These are phyloP conservation scores for Penicillium paradoxum DNA, from an alignment of 495 filamentous ascomycete species.

Conservation along the genomic window DNA sequence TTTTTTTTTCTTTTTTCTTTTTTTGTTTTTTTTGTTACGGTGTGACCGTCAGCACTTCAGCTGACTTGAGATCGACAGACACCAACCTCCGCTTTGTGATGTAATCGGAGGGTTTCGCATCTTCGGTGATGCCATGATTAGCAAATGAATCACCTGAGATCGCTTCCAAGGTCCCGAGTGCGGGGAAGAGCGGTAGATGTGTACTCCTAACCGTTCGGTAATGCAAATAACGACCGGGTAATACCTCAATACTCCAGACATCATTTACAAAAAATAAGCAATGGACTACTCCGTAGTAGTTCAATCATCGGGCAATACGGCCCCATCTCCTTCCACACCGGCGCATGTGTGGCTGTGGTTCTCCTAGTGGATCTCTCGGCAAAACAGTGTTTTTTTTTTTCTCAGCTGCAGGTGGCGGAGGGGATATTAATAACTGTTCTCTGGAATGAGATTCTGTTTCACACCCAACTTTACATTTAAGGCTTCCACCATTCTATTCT, in stretches of 20 bases:
- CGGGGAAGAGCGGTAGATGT: background rate
- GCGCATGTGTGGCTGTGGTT: slow-evolving; percentile 3
- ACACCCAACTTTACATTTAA: no score
- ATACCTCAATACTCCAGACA: no score
- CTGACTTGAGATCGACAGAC: slow-evolving; percentile 29
- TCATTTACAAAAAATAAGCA: no score
- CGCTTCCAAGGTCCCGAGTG: background rate
- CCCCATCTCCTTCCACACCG: background rate
- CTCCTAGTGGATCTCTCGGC: slow-evolving; percentile 4
- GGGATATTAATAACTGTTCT: no score
- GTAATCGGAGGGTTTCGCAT: slow-evolving; percentile 19
- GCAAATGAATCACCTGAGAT: slow-evolving; percentile 1
- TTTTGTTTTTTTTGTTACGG: slow-evolving; percentile 5
- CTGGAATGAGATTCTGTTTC: no score
- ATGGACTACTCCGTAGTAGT: background rate
- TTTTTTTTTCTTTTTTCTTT: no score
- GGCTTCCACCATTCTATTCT: no score
- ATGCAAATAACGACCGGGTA: no score
- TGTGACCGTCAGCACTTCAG: background rate
- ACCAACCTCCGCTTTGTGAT: slow-evolving; percentile 42
- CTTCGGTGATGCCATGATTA: background rate
- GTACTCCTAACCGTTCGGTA: background rate
- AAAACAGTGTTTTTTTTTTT: background rate
- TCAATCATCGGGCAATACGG: background rate
- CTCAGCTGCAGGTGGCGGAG: no score